phyloP scores from a whole-genome alignment of 805 yeast genomes.

The Yarrowia divulgata region DNA sequence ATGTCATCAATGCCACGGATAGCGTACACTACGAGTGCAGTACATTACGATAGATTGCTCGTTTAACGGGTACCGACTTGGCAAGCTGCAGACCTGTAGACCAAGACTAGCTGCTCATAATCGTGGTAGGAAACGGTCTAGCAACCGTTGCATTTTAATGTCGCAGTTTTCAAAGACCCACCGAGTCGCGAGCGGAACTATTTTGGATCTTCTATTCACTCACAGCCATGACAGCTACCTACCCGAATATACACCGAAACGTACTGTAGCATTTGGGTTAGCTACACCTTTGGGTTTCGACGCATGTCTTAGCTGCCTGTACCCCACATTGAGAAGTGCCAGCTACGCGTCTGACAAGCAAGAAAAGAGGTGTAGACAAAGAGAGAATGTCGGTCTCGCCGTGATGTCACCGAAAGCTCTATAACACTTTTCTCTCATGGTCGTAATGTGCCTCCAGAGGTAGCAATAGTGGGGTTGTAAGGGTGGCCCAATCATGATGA shows the following conservation, averaged over 20 bases:
- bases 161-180: too few relatives aligned
- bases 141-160: too few relatives aligned
- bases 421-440: not conserved
- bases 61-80: too few relatives aligned
- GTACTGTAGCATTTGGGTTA: not conserved
- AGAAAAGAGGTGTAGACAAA: not conserved
- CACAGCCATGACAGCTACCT: not conserved
- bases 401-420: conserved; percentile 30
- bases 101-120: too few relatives aligned
- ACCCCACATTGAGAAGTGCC: conserved; percentile 15
- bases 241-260: not conserved
- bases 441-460: not conserved
- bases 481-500: too few relatives aligned
- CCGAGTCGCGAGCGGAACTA: not conserved
- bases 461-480: conserved; percentile 4
- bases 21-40: not conserved
- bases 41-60: too few relatives aligned
- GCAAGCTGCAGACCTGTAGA: not conserved
- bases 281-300: not conserved
- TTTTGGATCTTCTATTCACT: not conserved
- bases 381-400: not conserved
- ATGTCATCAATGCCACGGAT: not conserved
- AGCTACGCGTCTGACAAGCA: not conserved
- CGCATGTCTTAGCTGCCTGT: conserved; percentile 1
- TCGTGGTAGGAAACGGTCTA: too few relatives aligned